phyloP scores from a whole-genome alignment of 441 rosid genomes.

The Theobroma grandiflorum region DNA sequence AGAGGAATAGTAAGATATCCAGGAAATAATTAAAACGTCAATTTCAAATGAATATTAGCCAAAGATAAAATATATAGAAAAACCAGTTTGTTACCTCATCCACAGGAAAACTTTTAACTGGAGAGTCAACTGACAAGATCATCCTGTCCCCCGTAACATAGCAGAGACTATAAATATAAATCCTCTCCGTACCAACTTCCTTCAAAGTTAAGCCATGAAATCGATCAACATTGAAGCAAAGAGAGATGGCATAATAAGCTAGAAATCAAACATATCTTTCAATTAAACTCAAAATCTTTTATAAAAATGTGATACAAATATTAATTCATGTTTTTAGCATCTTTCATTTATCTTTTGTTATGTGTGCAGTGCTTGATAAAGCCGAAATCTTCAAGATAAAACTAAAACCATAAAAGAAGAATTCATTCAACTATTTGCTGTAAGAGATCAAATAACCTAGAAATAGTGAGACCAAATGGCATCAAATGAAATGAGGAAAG shows the following conservation, averaged over 20 bases:
- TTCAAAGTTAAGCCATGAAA: conserved; percentile 41
- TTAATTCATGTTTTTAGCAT: neutral
- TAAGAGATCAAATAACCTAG: neutral
- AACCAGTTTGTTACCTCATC: conserved; percentile 61
- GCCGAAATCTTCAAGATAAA: neutral
- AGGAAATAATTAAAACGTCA: conserved; percentile 23
- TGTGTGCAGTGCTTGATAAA: neutral
- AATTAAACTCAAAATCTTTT: no score
- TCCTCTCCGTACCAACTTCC: conserved; percentile 64
- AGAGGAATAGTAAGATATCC: conserved; percentile 31
- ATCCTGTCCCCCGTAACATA: conserved; percentile 56
- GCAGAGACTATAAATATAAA: conserved; percentile 60
- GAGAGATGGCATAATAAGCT: conserved; percentile 16
- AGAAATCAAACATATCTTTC: neutral
- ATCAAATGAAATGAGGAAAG: neutral
- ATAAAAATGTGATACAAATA: neutral
- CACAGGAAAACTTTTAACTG: conserved; percentile 57
- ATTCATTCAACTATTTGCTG: neutral
- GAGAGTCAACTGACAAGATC: conserved; percentile 57
- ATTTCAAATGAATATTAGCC: neutral
- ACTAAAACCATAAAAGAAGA: neutral
- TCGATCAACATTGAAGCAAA: conserved; percentile 27
- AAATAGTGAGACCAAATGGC: neutral
- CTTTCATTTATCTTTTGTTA: neutral
- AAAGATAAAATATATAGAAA: conserved; percentile 9